These are phyloP conservation scores for Penicillium mononematosum DNA, from an alignment of 495 filamentous ascomycete genomes.

Conservation along the genomic window DNA sequence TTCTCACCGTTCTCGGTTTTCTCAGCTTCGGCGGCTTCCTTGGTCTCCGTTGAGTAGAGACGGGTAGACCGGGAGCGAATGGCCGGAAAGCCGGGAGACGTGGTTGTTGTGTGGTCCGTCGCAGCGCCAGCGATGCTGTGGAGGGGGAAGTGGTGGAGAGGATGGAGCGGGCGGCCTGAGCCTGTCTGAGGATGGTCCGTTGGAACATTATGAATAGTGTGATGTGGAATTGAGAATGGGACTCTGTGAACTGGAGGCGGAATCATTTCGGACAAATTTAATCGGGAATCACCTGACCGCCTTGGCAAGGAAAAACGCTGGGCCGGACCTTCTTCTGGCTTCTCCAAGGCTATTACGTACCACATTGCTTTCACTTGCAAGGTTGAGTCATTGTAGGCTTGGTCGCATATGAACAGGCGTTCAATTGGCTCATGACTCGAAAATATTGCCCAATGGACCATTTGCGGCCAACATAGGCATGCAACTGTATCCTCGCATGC, in stretches of 20 bases:
- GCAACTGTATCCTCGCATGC: too few relatives aligned
- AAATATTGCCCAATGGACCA: too few relatives aligned
- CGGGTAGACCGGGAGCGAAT: constrained; percentile 34
- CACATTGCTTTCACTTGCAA: too few relatives aligned
- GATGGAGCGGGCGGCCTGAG: constrained; percentile 41
- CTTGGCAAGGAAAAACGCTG: constrained; percentile 25
- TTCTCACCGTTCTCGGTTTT: constrained; percentile 39
- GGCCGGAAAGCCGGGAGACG: constrained; percentile 33
- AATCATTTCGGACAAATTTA: constrained; percentile 27
- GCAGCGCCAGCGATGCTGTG: constrained; percentile 35
- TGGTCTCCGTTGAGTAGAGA: constrained; percentile 45
- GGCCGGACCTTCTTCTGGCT: constrained; percentile 11
- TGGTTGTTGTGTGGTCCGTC: constrained; percentile 40
- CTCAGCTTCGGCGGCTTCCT: constrained; percentile 34
- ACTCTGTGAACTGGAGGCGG: background rate
- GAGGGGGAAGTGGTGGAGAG: constrained; percentile 36
- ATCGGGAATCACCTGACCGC: constrained; percentile 28
- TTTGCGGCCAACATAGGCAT: too few relatives aligned
- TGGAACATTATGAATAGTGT: constrained; percentile 43
- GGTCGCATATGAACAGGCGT: too few relatives aligned
- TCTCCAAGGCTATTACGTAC: background rate
- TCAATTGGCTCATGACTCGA: too few relatives aligned
- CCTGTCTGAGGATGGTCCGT: constrained; percentile 45
- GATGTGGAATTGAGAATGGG: constrained; percentile 10
- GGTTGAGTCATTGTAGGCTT: too few relatives aligned